A percentile compares a stretch with the other conserved stretches of the same genome.
phyloP scores from a whole-genome alignment of 1,284 basidiomycete species.

The Ganoderma meredithae region DNA sequence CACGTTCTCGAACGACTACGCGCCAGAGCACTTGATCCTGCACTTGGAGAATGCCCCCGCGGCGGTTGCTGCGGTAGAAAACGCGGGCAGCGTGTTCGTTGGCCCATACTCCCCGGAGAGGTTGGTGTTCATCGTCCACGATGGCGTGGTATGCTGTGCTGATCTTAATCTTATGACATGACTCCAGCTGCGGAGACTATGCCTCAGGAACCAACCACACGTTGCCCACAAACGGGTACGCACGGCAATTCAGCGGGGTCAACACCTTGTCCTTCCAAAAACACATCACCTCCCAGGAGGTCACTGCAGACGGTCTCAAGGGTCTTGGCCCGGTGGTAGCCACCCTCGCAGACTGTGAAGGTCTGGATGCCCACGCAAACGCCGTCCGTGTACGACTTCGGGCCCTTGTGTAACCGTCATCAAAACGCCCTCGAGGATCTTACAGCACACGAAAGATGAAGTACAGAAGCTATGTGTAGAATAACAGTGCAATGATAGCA shows the following conservation, averaged over 20 bases:
- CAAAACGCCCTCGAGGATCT: background rate
- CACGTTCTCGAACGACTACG: constrained; percentile 95
- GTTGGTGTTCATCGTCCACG: constrained; percentile 49
- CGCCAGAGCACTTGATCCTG: constrained; percentile 95
- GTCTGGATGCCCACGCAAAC: constrained; percentile 93
- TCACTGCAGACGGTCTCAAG: constrained; percentile 82
- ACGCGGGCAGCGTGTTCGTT: constrained; percentile 97
- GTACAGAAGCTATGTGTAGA: constrained; percentile 36
- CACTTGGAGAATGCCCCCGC: constrained; percentile 80
- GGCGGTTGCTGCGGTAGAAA: constrained; percentile 76
- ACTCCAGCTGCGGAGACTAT: constrained; percentile 91
- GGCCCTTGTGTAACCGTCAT: constrained; percentile 31
- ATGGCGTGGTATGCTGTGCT: background rate
- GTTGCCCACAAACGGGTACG: constrained; percentile 93
- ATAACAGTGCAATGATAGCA: constrained; percentile 39
- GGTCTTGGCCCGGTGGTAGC: constrained; percentile 90
- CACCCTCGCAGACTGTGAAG: constrained; percentile 94
- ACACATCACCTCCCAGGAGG: constrained; percentile 96
- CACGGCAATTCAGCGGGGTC: constrained; percentile 97
- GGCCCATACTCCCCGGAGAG: constrained; percentile 95
- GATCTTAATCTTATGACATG: constrained; percentile 9
- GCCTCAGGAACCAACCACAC: constrained; percentile 99
- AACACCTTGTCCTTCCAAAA: constrained; percentile 99
- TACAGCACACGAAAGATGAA: constrained; percentile 17
- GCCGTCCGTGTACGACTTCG: constrained; percentile 78